phyloP scores from a whole-genome alignment of 805 yeast species.

The Metschnikowia borealis region DNA sequence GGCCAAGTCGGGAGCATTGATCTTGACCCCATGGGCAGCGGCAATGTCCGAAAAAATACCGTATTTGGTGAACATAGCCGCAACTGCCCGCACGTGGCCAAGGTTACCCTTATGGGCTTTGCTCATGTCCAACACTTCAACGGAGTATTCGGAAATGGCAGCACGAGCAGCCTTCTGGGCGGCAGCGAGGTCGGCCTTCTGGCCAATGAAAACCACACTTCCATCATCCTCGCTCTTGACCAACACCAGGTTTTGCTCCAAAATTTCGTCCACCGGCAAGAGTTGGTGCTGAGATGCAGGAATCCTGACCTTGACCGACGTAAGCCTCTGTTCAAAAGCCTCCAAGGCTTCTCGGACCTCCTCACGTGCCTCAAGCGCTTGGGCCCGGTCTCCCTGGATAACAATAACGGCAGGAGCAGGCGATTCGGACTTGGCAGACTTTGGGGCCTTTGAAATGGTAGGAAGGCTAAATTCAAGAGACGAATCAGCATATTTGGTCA shows the following conservation, averaged over 20 bases:
- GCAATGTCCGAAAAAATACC: constrained; percentile 44
- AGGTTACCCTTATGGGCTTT: constrained; percentile 82
- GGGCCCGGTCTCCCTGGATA: constrained; percentile 69
- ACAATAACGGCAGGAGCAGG: constrained; percentile 28
- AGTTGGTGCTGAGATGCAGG: constrained; percentile 70
- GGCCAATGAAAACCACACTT: constrained; percentile 60
- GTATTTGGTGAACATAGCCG: constrained; percentile 57
- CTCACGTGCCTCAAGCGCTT: constrained; percentile 52
- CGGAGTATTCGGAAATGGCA: constrained; percentile 54
- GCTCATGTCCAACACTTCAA: constrained; percentile 74
- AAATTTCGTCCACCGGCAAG: constrained; percentile 52
- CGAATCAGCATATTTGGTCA: constrained; percentile 18
- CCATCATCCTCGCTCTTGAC: constrained; percentile 50
- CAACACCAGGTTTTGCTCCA: constrained; percentile 51
- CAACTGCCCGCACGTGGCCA: constrained; percentile 71
- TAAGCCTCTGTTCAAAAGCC: constrained; percentile 29
- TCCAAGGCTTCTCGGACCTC: constrained; percentile 27
- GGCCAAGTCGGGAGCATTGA: constrained; percentile 36
- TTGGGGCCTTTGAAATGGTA: no score
- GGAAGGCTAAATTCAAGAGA: constrained; percentile 34
- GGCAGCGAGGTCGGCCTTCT: constrained; percentile 45
- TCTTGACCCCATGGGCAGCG: constrained; percentile 31
- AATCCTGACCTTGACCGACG: constrained; percentile 54
- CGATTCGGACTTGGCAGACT: constrained; percentile 31
- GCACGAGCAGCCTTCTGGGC: constrained; percentile 64